A percentile compares a stretch with the other conserved stretches of the same genome.
phyloP scores from a whole-genome alignment of 73 alveolate species.

The Halteria grandinella region DNA sequence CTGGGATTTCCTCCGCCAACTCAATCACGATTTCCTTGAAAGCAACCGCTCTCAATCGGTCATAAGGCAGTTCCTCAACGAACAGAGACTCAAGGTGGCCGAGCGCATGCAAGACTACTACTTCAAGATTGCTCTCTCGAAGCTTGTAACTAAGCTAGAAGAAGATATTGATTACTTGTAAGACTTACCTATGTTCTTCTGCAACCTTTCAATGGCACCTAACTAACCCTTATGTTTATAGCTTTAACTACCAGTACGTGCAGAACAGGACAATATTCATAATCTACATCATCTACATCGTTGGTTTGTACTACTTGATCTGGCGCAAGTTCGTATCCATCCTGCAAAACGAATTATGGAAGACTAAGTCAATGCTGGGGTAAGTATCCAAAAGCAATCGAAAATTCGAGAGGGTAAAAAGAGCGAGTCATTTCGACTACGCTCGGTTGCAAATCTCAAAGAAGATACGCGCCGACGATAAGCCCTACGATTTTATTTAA shows the following conservation, averaged over 20 bases:
- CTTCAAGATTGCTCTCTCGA: conserved; percentile 36
- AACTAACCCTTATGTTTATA: background rate
- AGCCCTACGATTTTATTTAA: too few species aligned
- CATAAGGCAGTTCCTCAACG: conserved; percentile 31
- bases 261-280: conserved; percentile 38
- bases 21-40: conserved; percentile 54
- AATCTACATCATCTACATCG: conserved; percentile 49
- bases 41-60: conserved; percentile 10
- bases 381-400: background rate
- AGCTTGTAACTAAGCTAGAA: conserved; percentile 36
- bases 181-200: too few species aligned
- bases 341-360: conserved; percentile 55
- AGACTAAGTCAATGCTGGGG: conserved; percentile 56
- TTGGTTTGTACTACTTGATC: conserved; percentile 24
- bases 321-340: conserved; percentile 47
- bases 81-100: conserved; percentile 33
- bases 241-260: conserved; percentile 32
- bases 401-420: too few species aligned
- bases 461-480: too few species aligned
- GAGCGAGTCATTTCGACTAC: too few species aligned
- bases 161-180: conserved; percentile 53
- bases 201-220: too few species aligned
- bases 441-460: too few species aligned
- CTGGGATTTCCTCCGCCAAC: conserved; percentile 56
- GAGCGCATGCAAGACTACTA: conserved; percentile 44